Percentiles rank a stretch among this genome's conserved stretches.
Conservation (phyloP, 805 yeast genomes). For the Candida alai region DNA sequence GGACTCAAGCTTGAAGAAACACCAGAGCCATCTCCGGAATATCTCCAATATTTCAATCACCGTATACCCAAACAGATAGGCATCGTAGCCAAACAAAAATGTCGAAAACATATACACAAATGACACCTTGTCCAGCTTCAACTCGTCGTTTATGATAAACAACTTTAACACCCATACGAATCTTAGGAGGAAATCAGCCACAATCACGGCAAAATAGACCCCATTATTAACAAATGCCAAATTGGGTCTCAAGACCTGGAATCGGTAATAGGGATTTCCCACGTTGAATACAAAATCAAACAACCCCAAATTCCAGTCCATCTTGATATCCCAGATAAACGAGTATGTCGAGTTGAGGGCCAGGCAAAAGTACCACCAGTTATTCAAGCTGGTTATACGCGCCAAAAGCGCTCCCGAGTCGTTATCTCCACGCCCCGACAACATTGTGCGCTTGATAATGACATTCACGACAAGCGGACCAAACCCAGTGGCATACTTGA, state of each 20-base stretch:
- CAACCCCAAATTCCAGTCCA: conserved; percentile 81
- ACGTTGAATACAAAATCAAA: conserved; percentile 31
- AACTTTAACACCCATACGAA: conserved; percentile 72
- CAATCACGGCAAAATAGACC: conserved; percentile 55
- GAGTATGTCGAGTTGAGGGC: conserved; percentile 71
- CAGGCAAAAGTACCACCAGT: conserved; percentile 42
- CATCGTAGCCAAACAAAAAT: conserved; percentile 36
- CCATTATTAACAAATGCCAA: conserved; percentile 22
- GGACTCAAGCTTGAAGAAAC: conserved; percentile 75
- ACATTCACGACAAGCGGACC: conserved; percentile 31
- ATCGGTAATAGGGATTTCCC: conserved; percentile 8
- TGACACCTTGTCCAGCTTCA: conserved; percentile 11
- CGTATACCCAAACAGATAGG: conserved; percentile 54
- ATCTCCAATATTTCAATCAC: conserved; percentile 71
- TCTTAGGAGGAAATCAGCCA: conserved; percentile 61
- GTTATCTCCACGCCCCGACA: conserved; percentile 11
- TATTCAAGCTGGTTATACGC: conserved; percentile 21
- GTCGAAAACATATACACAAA: conserved; percentile 18
- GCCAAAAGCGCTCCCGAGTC: conserved; percentile 12
- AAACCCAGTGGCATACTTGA: conserved; percentile 68
- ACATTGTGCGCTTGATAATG: conserved; percentile 19
- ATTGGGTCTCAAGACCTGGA: conserved; percentile 17
- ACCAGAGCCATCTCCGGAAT: conserved; percentile 86
- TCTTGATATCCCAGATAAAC: conserved; percentile 82
- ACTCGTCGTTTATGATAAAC: conserved; percentile 30